Evolutionary conservation across 2,329 filamentous ascomycete genomes (phyloP).

Genomic region (Ophiostoma perfectum): DNA sequence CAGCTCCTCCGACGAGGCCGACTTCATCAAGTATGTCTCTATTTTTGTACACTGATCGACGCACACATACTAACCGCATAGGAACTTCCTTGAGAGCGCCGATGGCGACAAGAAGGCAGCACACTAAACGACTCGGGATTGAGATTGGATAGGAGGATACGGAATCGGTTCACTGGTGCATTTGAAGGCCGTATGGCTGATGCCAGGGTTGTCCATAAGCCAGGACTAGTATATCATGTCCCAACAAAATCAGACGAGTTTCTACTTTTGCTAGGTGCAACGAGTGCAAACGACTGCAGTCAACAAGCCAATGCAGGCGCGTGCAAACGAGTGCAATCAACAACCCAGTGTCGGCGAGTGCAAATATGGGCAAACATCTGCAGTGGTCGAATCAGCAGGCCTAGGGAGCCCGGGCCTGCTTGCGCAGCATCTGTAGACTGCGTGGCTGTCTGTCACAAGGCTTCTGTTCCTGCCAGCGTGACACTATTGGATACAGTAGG

Average conservation of each 20-base stretch:
- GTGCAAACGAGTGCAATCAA: too few species aligned
- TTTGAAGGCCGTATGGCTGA: too few species aligned
- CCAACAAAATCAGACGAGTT: slow-evolving; percentile 4
- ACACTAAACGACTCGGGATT: slow-evolving; percentile 19
- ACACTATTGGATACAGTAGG: too few species aligned
- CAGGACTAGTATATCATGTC: neutral
- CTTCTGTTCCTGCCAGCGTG: too few species aligned
- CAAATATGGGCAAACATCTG: too few species aligned
- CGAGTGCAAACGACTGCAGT: neutral
- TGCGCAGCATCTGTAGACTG: too few species aligned
- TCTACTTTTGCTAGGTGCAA: neutral
- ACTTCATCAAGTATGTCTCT: slow-evolving; percentile 58
- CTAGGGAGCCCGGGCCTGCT: too few species aligned
- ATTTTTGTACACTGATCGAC: neutral
- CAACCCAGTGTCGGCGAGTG: too few species aligned
- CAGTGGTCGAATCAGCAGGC: too few species aligned
- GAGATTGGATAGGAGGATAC: neutral
- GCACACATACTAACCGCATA: slow-evolving; percentile 28
- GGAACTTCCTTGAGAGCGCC: slow-evolving; percentile 45
- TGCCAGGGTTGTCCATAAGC: too few species aligned
- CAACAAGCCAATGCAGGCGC: neutral
- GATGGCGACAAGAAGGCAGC: slow-evolving; percentile 33
- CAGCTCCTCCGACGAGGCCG: slow-evolving; percentile 56
- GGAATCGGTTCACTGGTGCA: neutral
- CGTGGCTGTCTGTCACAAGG: too few species aligned